Evolutionary conservation across 176 grass and related monocot genomes (phyloP), one percentile per base, ranked within the genome.

Genomic region (Oryza australiensis): DNA sequence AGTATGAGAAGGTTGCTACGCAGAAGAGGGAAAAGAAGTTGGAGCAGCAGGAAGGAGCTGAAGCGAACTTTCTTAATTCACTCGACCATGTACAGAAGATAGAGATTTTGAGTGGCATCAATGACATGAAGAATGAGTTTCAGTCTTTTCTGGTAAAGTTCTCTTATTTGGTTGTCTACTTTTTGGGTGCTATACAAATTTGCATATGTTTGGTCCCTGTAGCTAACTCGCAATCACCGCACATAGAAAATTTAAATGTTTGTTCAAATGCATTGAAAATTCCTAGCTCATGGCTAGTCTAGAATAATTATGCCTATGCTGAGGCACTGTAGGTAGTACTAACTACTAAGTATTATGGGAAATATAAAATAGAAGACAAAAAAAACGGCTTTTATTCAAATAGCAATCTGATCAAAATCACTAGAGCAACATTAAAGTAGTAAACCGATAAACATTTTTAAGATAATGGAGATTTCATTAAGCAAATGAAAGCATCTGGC

Each of bases 1-100:
- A 92, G 87, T 99, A 99, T 90, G 96, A 99, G 78, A 92, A 88
- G 22, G 85, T 94, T 57, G 96, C 85, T 22, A 95, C 92, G 67
- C 82, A 88, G 38, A 99, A 94, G 81, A 95, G 96, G 80, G 78
- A 88, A 80, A 90, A 94, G 74, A 99, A 95, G 66, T 90, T 99
- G 85, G 87, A 95, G 78, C 86, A 99, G 34, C 89, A 94, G 73
- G 91, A 99, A 94, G 93, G 96, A 84, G 93, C 77, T 82, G 91
- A 92, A 86, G 68, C 88, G 48, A 95, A 87, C 43, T 99, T 99
- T 74, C 80, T 99, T 40, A 95, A 90, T 74, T 95, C 87, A 35
- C 86, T 99, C 16, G 26, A 88, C 67, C 96, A 99, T 92, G 80
- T 99, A 72, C 93, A 99, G 86, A 95, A 99, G 80, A 99, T 99